Base-by-base conservation (phyloP, 2,329 filamentous ascomycete genomes). In the Penicillium janthinellum region DNA sequence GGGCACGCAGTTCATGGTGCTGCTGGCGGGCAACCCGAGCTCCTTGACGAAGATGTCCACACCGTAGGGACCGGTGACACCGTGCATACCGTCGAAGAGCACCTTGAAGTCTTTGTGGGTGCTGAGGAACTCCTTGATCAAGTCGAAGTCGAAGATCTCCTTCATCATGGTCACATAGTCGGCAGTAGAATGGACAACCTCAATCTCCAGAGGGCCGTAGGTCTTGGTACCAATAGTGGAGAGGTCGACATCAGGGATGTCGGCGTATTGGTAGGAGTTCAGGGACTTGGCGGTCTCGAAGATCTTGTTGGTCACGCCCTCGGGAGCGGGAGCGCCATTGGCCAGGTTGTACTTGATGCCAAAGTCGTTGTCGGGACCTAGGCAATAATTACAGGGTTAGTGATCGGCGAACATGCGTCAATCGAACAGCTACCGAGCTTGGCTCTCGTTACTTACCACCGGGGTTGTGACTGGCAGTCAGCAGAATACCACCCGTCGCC, bases 311-410 rank as follows among this genome's bases (percentile, higher is more conserved):
- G 95, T 99, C 67, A 99, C 91, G 56, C 90, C 89, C 79, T 99
- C 95, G 60, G 95, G 95, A 58, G 95, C 95, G 45, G 95, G 95
- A 58, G 93, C 95, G 71, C 95, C 95, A 74, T 99, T 98, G 77
- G 92, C 84, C 60, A 99, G 84, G 84, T 99, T 99, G 86, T 99
- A 99, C 83, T 99, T 99, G 88, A 99, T 99, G 70, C 95, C 95
- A 72, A 99, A 99, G 80, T 99, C 95, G 76, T 95, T 90, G 70
- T 87, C 90, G 63, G 95, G 95, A 54, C 93, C 92, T 96, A 69
- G 1, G 14, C 5, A 41, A 20, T 12, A 7, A 20, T 42, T n/a
- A 48, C 49, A 44, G 4, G 28, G 37, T 48, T 12, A 45, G 35
- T 31, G 25, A 47, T 28, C 15, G 28, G 44, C 5, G 42, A 28